These are phyloP conservation scores for Exophiala alcalophila DNA, from an alignment of 2,329 filamentous ascomycete species.

Conservation along the genomic window DNA sequence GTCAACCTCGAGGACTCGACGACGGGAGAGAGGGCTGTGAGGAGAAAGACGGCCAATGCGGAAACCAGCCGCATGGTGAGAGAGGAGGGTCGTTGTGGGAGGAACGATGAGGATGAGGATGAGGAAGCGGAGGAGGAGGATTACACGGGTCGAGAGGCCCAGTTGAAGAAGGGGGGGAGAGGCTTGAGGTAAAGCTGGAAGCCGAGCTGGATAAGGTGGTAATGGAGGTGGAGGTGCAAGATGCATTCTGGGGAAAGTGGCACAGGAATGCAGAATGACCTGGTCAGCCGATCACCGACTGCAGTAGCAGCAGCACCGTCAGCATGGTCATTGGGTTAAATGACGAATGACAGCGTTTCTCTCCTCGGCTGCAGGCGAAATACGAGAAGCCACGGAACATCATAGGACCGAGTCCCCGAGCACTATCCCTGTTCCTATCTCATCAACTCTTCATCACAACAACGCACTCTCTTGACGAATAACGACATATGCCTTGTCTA, in stretches of 20 bases:
- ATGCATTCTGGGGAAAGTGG: not conserved
- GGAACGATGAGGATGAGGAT: not conserved
- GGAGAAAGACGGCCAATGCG: slow-evolving; percentile 22
- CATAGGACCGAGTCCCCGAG: not conserved
- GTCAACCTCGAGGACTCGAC: slow-evolving; percentile 28
- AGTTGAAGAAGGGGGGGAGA: not conserved
- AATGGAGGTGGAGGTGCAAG: slow-evolving; percentile 1
- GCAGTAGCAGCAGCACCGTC: not conserved
- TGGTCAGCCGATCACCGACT: slow-evolving; percentile 17
- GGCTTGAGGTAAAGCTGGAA: slow-evolving; percentile 2
- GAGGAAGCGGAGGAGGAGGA: not conserved
- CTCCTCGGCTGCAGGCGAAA: no score
- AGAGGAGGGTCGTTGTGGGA: no score
- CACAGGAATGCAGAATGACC: not conserved
- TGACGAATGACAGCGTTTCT: slow-evolving; percentile 1
- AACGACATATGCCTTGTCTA: no score
- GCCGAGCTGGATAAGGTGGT: not conserved
- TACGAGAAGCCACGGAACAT: no score
- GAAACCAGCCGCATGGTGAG: slow-evolving; percentile 30
- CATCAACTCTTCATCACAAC: no score
- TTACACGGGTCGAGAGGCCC: not conserved
- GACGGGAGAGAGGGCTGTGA: slow-evolving; percentile 19
- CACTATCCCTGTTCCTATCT: slow-evolving; percentile 20
- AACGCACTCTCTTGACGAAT: no score
- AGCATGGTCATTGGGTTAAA: not conserved